Percentiles rank a stretch among this genome's conserved stretches.
These are phyloP conservation scores for Xylaria nigripes DNA, from an alignment of 495 filamentous ascomycete species.

Conservation along the genomic window DNA sequence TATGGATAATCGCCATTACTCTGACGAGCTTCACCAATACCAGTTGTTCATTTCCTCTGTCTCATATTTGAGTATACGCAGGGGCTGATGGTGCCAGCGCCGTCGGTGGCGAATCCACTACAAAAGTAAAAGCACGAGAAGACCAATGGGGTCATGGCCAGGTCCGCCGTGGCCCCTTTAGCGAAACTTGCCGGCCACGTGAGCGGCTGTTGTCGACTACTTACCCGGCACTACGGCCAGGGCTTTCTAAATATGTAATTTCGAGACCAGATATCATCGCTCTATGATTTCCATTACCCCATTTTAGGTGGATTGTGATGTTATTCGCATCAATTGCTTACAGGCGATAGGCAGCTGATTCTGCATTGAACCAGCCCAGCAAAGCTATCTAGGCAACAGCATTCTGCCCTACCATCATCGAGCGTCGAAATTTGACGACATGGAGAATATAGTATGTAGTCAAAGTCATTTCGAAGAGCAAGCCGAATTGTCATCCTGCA, in stretches of 20 bases:
- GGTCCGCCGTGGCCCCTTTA: neutral
- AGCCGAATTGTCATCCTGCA: neutral
- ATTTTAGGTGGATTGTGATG: neutral
- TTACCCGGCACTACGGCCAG: neutral
- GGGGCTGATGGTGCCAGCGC: conserved; percentile 1
- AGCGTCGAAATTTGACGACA: neutral
- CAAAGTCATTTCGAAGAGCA: neutral
- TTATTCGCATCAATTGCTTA: neutral
- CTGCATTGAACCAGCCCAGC: neutral
- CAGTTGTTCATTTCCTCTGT: neutral
- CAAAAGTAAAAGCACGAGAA: neutral
- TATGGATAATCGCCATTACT: neutral
- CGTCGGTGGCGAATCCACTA: conserved; percentile 1
- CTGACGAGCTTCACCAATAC: neutral
- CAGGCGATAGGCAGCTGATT: neutral
- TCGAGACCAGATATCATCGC: neutral
- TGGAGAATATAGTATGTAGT: neutral
- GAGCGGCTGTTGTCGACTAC: conserved; percentile 3
- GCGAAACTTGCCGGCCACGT: conserved; percentile 8
- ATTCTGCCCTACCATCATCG: neutral
- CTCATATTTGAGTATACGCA: conserved; percentile 1
- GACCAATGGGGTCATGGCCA: neutral
- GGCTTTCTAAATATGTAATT: neutral
- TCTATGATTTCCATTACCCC: neutral
- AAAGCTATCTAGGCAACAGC: neutral